Evolutionary conservation across 2,329 filamentous ascomycete genomes (phyloP).

Genomic region (Fonsecaea monophora): DNA sequence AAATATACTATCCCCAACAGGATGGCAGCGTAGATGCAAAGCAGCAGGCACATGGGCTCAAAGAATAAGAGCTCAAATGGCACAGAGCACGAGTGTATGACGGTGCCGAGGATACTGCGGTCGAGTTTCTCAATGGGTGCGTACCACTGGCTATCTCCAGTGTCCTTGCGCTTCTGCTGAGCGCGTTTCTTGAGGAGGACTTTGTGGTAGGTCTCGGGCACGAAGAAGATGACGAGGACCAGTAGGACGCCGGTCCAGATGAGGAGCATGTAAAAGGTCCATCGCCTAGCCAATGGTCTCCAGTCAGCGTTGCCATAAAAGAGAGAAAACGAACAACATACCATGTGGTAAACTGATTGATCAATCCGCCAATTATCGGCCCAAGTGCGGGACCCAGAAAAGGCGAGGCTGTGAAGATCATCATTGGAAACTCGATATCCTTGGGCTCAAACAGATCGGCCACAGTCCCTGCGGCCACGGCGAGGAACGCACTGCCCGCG

Average conservation of each 20-base stretch:
- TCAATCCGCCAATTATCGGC: slow-evolving; percentile 53
- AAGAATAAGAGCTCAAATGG: slow-evolving; percentile 80
- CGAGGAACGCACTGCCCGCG: slow-evolving; percentile 65
- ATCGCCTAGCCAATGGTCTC: slow-evolving; percentile 58
- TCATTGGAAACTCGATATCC: slow-evolving; percentile 76
- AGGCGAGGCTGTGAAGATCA: slow-evolving; percentile 70
- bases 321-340: slow-evolving; percentile 13
- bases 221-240: slow-evolving; percentile 69
- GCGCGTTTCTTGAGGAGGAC: slow-evolving; percentile 75
- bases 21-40: slow-evolving; percentile 83
- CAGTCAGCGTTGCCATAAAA: background rate
- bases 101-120: slow-evolving; percentile 69
- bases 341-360: slow-evolving; percentile 70
- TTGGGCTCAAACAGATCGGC: slow-evolving; percentile 72
- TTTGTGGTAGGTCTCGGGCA: slow-evolving; percentile 86
- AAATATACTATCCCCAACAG: slow-evolving; percentile 88
- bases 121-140: slow-evolving; percentile 77
- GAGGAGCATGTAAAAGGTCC: slow-evolving; percentile 83
- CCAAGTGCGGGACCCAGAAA: slow-evolving; percentile 61
- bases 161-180: slow-evolving; percentile 75
- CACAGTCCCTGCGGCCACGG: slow-evolving; percentile 74
- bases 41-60: slow-evolving; percentile 83
- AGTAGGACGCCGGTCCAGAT: slow-evolving; percentile 78
- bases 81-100: slow-evolving; percentile 62
- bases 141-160: slow-evolving; percentile 71